These are phyloP conservation scores for Cronartium ribicola DNA, from an alignment of 1,284 basidiomycete species.

Conservation along the genomic window DNA sequence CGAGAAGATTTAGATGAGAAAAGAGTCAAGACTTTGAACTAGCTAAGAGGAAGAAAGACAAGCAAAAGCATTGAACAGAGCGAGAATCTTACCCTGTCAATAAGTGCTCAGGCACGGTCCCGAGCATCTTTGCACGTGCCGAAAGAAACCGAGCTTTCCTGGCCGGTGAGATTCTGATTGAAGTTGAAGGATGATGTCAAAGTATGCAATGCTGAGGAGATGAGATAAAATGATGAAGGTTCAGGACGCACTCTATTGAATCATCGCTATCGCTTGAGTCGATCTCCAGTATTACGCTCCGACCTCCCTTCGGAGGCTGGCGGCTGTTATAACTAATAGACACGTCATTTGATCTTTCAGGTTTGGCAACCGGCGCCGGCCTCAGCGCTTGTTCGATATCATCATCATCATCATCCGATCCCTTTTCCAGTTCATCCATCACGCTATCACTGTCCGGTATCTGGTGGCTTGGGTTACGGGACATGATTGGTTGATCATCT, in stretches of 20 bases:
- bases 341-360: background rate
- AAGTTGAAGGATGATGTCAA: background rate
- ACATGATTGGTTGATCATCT: background rate
- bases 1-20: background rate
- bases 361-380: background rate
- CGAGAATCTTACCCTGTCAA: background rate
- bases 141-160: slow-evolving; percentile 26
- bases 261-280: slow-evolving; percentile 33
- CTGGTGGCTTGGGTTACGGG: slow-evolving; percentile 4
- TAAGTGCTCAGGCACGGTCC: background rate
- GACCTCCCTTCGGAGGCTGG: background rate
- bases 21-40: background rate
- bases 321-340: slow-evolving; percentile 19
- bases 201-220: background rate
- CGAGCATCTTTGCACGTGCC: slow-evolving; percentile 7
- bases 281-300: background rate
- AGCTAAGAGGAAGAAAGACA: background rate
- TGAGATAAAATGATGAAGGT: background rate
- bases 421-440: too few relatives aligned
- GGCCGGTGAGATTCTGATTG: slow-evolving; percentile 7
- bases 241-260: slow-evolving; percentile 27
- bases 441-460: too few relatives aligned
- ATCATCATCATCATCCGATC: too few relatives aligned
- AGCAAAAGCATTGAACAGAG: background rate
- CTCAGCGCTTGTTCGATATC: too few relatives aligned